Percentiles rank a stretch among this genome's conserved stretches.
phyloP scores from a whole-genome alignment of 306 rosid species.

The Abrus pulchellus region DNA sequence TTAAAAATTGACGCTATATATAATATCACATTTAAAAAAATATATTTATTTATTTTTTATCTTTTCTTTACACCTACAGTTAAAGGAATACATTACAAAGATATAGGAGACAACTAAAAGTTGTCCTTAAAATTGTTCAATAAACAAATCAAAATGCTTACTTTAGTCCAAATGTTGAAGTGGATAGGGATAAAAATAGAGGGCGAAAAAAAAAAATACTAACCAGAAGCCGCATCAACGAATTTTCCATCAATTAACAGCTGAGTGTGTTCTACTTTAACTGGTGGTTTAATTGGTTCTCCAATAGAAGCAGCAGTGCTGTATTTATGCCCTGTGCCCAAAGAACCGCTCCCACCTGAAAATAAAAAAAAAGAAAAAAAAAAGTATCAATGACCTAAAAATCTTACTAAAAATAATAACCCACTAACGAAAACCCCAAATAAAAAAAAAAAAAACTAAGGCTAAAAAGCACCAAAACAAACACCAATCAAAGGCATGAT shows the following conservation, averaged over 20 bases:
- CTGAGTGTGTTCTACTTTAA: slow-evolving; percentile 58
- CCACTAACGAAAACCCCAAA: background rate
- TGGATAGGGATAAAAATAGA: background rate
- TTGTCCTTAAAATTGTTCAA: too few relatives aligned
- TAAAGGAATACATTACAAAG: too few relatives aligned
- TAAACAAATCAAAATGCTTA: background rate
- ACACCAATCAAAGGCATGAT: background rate
- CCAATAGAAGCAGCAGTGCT: slow-evolving; percentile 71
- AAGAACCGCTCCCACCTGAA: slow-evolving; percentile 55
- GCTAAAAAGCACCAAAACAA: slow-evolving; percentile 1
- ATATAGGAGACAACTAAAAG: too few relatives aligned
- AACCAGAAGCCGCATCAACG: slow-evolving; percentile 78
- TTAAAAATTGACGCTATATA: too few relatives aligned
- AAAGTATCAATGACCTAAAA: background rate
- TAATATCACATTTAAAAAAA: too few relatives aligned
- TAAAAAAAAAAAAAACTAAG: background rate
- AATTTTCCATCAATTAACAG: slow-evolving; percentile 77
- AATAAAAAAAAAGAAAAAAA: background rate
- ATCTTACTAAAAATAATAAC: background rate
- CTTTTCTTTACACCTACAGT: too few relatives aligned
- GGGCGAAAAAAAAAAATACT: slow-evolving; percentile 6
- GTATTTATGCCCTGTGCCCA: slow-evolving; percentile 55
- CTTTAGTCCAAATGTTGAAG: background rate
- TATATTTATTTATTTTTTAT: too few relatives aligned
- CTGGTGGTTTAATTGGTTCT: slow-evolving; percentile 65